Percentiles rank a stretch among this genome's conserved stretches.
Evolutionary conservation across 192 early-diverging fungal species (phyloP).

Genomic region (Ambispora gerdemannii): DNA sequence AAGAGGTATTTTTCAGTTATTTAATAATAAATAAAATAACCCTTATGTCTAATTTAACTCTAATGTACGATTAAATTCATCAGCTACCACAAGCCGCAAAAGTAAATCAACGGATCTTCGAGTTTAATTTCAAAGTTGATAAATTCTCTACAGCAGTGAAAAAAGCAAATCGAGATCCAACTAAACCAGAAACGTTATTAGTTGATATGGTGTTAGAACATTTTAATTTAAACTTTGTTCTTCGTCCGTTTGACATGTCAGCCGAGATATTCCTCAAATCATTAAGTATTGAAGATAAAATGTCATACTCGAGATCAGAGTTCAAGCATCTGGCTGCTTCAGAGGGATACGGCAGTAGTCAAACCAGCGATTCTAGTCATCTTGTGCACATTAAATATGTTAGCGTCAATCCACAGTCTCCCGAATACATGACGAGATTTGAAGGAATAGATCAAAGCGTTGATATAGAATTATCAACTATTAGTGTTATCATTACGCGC

Average conservation of each 20-base stretch:
- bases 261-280: conserved; percentile 74
- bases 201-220: conserved; percentile 68
- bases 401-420: conserved; percentile 65
- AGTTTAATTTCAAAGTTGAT: conserved; percentile 65
- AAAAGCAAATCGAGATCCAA: conserved; percentile 47
- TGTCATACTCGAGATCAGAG: conserved; percentile 44
- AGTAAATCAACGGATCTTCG: conserved; percentile 46
- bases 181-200: conserved; percentile 48
- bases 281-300: conserved; percentile 73
- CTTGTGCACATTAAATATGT: conserved; percentile 71
- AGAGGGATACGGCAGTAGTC: conserved; percentile 37
- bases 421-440: conserved; percentile 70
- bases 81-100: conserved; percentile 30
- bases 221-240: conserved; percentile 65
- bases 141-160: conserved; percentile 65
- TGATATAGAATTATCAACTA: conserved; percentile 71
- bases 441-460: conserved; percentile 78
- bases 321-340: conserved; percentile 63
- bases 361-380: conserved; percentile 51
- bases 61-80: too few species aligned
- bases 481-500: conserved; percentile 80
- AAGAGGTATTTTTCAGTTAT: conserved; percentile 26
- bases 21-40: too few species aligned
- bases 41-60: too few species aligned
- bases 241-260: conserved; percentile 70